Base-by-base conservation (phyloP, 2,329 filamentous ascomycete genomes). In the Phoma herbarum region DNA sequence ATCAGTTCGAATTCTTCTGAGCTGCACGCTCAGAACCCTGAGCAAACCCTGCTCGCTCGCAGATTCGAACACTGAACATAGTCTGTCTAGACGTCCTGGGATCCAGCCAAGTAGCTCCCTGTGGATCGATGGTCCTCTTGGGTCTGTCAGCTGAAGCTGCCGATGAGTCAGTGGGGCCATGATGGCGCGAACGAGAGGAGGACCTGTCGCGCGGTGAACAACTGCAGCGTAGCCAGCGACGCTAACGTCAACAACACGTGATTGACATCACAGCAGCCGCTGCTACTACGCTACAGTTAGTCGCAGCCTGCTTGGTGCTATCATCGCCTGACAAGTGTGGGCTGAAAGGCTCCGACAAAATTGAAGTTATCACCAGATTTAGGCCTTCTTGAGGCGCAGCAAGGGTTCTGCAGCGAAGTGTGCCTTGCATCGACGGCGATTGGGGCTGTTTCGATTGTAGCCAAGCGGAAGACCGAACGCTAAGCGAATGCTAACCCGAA, bases 1-100 rank as follows among this genome's bases (percentile, higher is more conserved):
- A 83, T 65, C 82, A 81, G 2, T 86, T 85, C 71, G 74, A 76
- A 2, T 78, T 83, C 55, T 77, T 79, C 49, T 82, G 61, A 70
- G 52, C 10, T 53, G 20, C 14, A 44, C 12, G n/a, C 2, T 9
- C 20, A 2, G 10, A 3, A 25, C 26, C 11, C 11, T 14, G 18
- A 10, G 26, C 28, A 9, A 33, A 10, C 4, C 18, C 26, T 4
- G 16, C 4, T 14, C n/a, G 26, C 25, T 29, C 16, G 25, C n/a
- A 12, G 8, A 29, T 2, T 9, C 10, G 14, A 20, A 2, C 4
- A n/a, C 43, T 28, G 3, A n/a, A 4, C 26, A 26, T 9, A 31
- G 41, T 28, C 43, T 6, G 8, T 29, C 10, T 23, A 20, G 12
- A 28, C 16, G 31, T 12, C n/a, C 9, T 20, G 43, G n/a, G 14